phyloP scores from a whole-genome alignment of 2,329 filamentous ascomycete species.

The Madurella mycetomatis region DNA sequence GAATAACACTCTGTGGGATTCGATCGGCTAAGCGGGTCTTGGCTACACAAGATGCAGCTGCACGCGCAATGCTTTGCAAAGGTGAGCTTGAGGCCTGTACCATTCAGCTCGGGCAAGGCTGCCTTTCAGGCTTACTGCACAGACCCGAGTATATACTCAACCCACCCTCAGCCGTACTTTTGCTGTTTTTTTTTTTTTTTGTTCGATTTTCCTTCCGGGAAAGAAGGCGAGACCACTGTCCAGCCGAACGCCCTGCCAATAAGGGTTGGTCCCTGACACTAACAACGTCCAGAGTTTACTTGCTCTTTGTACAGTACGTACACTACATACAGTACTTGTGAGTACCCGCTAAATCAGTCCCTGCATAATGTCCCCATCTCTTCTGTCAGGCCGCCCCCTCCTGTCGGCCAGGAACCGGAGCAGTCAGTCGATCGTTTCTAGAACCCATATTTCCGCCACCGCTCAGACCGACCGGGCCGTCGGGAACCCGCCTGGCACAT shows the following conservation, averaged over 20 bases:
- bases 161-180: background rate
- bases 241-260: background rate
- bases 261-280: background rate
- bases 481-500: background rate
- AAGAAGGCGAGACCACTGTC: background rate
- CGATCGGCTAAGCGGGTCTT: background rate
- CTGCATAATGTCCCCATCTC: background rate
- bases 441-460: constrained; percentile 15
- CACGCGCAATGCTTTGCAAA: background rate
- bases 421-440: constrained; percentile 11
- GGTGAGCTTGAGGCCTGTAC: background rate
- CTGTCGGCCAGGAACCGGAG: constrained; percentile 4
- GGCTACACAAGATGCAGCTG: background rate
- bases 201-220: background rate
- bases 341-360: background rate
- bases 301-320: background rate
- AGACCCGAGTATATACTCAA: background rate
- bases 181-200: background rate
- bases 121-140: background rate
- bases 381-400: background rate
- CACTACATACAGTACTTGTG: too few relatives aligned
- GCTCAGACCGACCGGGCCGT: constrained; percentile 11
- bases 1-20: background rate
- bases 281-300: background rate
- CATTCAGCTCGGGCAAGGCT: background rate